These are phyloP conservation scores for Russula griseocarnosa DNA, from an alignment of 768 basidiomycete genomes.

Conservation along the genomic window DNA sequence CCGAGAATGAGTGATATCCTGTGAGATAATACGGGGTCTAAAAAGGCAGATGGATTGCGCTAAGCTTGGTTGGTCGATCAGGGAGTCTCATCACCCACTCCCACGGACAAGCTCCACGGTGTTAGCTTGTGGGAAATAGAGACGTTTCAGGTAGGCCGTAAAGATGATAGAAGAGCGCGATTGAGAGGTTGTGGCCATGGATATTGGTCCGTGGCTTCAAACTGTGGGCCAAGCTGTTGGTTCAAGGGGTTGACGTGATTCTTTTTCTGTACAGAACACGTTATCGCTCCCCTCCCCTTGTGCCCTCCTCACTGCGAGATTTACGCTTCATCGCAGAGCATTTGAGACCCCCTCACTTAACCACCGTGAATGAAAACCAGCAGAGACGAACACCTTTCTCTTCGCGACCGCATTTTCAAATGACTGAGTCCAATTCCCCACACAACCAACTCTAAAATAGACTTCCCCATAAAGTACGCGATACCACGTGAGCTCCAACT, in stretches of 20 bases:
- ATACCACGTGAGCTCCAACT: conserved; percentile 7
- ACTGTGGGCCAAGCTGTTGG: conserved; percentile 4
- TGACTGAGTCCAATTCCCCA: background rate
- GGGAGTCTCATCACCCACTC: background rate
- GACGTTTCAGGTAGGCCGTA: background rate
- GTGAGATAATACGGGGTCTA: background rate
- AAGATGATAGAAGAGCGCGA: too few species aligned
- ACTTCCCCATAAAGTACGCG: conserved; percentile 6
- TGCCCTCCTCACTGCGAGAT: background rate
- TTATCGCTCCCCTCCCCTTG: background rate
- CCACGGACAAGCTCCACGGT: background rate
- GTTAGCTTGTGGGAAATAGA: background rate
- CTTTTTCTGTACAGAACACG: background rate
- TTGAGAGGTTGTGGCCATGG: background rate
- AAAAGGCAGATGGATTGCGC: conserved; percentile 16
- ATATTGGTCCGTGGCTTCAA: background rate
- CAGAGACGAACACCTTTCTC: background rate
- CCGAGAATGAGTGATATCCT: background rate
- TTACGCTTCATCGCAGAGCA: background rate
- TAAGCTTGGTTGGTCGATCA: background rate
- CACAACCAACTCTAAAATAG: conserved; percentile 19
- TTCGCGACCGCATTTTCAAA: background rate
- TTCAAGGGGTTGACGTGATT: background rate
- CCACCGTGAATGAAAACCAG: background rate
- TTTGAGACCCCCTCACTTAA: background rate